Percentiles rank a stretch among this genome's conserved stretches.
Evolutionary conservation across 2,329 filamentous ascomycete species (phyloP).

Genomic region (Didymella keratinophila): DNA sequence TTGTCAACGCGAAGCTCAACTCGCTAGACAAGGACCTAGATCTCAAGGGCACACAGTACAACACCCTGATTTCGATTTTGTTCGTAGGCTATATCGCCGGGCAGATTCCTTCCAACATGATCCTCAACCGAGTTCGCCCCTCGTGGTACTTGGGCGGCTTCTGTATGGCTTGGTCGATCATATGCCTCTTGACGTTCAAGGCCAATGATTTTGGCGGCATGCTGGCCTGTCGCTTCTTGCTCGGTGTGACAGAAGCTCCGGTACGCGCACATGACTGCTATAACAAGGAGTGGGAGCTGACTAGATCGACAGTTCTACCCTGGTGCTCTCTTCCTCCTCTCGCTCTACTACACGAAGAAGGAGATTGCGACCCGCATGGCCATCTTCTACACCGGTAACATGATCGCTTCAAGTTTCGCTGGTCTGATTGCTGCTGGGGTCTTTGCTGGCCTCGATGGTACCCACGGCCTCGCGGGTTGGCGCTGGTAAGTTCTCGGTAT

Average conservation of each 20-base stretch:
- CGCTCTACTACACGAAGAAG: slow-evolving; percentile 70
- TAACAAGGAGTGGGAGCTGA: neutral
- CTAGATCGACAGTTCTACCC: slow-evolving; percentile 60
- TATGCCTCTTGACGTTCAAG: slow-evolving; percentile 44
- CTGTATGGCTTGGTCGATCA: slow-evolving; percentile 48
- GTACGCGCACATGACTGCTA: neutral
- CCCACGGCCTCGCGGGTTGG: slow-evolving; percentile 47
- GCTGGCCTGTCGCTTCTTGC: slow-evolving; percentile 40
- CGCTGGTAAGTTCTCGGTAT: slow-evolving; percentile 48
- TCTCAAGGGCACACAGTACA: slow-evolving; percentile 33
- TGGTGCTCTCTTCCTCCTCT: slow-evolving; percentile 68
- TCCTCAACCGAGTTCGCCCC: slow-evolving; percentile 49
- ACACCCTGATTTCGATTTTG: slow-evolving; percentile 47
- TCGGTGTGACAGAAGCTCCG: slow-evolving; percentile 39
- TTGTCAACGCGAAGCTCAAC: slow-evolving; percentile 69
- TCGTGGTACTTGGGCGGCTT: slow-evolving; percentile 27
- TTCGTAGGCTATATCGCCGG: slow-evolving; percentile 55
- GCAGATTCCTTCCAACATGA: slow-evolving; percentile 55
- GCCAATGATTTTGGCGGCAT: slow-evolving; percentile 45
- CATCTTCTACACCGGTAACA: slow-evolving; percentile 51
- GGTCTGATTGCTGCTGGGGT: slow-evolving; percentile 55
- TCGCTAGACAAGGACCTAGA: slow-evolving; percentile 65
- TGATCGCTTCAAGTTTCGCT: slow-evolving; percentile 53
- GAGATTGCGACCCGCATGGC: slow-evolving; percentile 51
- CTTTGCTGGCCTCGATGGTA: slow-evolving; percentile 42